Evolutionary conservation across 495 filamentous ascomycete genomes (phyloP).

Genomic region (Ascodesmis nigricans): DNA sequence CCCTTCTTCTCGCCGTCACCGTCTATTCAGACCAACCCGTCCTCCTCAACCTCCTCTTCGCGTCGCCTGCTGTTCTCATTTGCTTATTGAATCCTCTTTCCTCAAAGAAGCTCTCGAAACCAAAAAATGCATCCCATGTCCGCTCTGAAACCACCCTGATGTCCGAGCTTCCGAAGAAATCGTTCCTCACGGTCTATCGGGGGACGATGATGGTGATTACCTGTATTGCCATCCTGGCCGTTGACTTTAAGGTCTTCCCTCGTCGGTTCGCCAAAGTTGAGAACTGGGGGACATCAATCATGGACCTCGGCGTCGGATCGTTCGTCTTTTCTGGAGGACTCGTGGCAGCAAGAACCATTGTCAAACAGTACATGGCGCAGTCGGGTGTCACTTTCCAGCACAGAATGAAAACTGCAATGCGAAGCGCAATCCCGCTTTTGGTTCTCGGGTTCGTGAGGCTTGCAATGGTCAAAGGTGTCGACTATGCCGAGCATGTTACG

Average conservation of each 20-base stretch:
- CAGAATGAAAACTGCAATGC: constrained; percentile 39
- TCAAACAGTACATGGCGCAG: constrained; percentile 38
- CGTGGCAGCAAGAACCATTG: constrained; percentile 68
- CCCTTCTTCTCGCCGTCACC: constrained; percentile 63
- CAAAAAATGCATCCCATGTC: constrained; percentile 9
- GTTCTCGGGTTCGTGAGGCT: constrained; percentile 61
- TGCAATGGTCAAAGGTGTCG: constrained; percentile 74
- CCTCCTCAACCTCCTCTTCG: constrained; percentile 52
- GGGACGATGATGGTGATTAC: constrained; percentile 85
- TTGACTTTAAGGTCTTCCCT: constrained; percentile 85
- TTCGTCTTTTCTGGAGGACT: constrained; percentile 93
- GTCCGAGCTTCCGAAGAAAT: constrained; percentile 48
- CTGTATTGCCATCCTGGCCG: constrained; percentile 81
- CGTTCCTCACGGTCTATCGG: constrained; percentile 78
- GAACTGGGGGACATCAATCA: constrained; percentile 92
- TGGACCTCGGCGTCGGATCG: constrained; percentile 93
- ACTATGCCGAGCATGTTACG: constrained; percentile 92
- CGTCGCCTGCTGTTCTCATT: constrained; percentile 44
- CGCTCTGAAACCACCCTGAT: constrained; percentile 1
- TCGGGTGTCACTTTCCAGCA: constrained; percentile 24
- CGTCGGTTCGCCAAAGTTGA: constrained; percentile 92
- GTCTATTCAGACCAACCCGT: constrained; percentile 57
- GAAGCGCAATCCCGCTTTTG: constrained; percentile 66
- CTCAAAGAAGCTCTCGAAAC: constrained; percentile 17
- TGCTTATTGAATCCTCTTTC: constrained; percentile 27